Evolutionary conservation across 495 filamentous ascomycete genomes (phyloP).

Genomic region (Acidomyces sp.): DNA sequence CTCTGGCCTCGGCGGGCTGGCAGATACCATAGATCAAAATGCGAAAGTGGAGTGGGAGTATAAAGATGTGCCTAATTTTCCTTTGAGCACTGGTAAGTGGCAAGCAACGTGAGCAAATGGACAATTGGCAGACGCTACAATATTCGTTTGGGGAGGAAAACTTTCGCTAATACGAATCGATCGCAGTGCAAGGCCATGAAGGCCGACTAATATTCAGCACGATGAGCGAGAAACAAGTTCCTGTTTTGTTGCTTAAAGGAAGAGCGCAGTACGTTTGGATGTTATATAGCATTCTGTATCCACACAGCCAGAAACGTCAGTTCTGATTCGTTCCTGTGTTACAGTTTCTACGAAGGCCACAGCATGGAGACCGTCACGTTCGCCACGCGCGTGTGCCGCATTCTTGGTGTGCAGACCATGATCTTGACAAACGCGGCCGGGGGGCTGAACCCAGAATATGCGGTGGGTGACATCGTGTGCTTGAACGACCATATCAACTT

Average conservation of each 20-base stretch:
- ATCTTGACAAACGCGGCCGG: constrained; percentile 70
- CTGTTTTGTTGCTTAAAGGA: constrained; percentile 60
- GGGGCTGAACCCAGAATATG: constrained; percentile 53
- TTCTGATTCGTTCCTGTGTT: constrained; percentile 2
- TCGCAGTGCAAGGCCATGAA: constrained; percentile 53
- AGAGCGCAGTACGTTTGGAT: constrained; percentile 52
- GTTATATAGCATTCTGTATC: constrained; percentile 1
- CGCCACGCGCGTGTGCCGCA: constrained; percentile 56
- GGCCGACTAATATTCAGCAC: constrained; percentile 62
- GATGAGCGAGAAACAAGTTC: constrained; percentile 39
- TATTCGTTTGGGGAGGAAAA: not conserved
- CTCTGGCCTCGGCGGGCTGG: constrained; percentile 58
- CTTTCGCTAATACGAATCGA: not conserved
- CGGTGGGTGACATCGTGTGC: constrained; percentile 59
- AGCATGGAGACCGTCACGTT: constrained; percentile 55
- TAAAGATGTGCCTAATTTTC: constrained; percentile 51
- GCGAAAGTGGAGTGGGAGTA: constrained; percentile 48
- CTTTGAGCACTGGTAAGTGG: constrained; percentile 46
- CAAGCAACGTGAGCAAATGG: too few relatives aligned
- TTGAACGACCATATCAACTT: constrained; percentile 68
- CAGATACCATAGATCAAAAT: constrained; percentile 37
- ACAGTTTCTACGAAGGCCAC: constrained; percentile 67
- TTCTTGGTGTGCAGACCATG: constrained; percentile 51
- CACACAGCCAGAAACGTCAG: not conserved
- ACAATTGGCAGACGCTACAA: not conserved